phyloP scores from a whole-genome alignment of 208 protist species.

The Tritrichomonas musculus region DNA sequence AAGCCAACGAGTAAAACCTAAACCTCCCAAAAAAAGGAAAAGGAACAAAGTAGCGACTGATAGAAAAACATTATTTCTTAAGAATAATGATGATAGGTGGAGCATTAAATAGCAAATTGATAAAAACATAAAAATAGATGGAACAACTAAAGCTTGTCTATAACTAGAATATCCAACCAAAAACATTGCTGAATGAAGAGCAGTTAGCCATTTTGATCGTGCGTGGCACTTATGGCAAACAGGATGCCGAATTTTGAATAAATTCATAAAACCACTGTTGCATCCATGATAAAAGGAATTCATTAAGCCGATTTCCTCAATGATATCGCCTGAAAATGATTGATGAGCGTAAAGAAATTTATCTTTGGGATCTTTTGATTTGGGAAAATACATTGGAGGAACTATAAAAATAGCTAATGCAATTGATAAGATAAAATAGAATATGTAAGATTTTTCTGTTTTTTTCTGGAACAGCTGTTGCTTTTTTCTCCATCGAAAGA shows the following conservation, averaged over 20 bases:
- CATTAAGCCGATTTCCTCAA: neutral
- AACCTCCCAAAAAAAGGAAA: neutral
- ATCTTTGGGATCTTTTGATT: too few species aligned
- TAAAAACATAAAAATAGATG: neutral
- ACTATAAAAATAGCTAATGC: neutral
- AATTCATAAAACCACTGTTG: neutral
- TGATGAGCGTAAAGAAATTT: neutral
- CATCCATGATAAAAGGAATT: conserved; percentile 12
- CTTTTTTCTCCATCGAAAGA: neutral
- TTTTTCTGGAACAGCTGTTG: neutral
- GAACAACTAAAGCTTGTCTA: neutral
- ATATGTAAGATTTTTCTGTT: neutral
- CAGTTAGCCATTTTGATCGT: neutral
- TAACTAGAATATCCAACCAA: neutral
- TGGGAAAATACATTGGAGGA: neutral
- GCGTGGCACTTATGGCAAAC: neutral
- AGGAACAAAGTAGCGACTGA: neutral
- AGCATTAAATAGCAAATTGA: neutral
- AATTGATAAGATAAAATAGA: neutral
- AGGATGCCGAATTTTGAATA: conserved; percentile 4
- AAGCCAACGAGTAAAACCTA: neutral
- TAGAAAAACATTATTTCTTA: too few species aligned
- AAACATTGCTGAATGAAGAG: neutral
- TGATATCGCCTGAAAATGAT: neutral
- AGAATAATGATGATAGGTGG: neutral